Evolutionary conservation across 2,329 filamentous ascomycete species (phyloP), one percentile per base, ranked within the genome.

Genomic region (Fusarium stilboides): DNA sequence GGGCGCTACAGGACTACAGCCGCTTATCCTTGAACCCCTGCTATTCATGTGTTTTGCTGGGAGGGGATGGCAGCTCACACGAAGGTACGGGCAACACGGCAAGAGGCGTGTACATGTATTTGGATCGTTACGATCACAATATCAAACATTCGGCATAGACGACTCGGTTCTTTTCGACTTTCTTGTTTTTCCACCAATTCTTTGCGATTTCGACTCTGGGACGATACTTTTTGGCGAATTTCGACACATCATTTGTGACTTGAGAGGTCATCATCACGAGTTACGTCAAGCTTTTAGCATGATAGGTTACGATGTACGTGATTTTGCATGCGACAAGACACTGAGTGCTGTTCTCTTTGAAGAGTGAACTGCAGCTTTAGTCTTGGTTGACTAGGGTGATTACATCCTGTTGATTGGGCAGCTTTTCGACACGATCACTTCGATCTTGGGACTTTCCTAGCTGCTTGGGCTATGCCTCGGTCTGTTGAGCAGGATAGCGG

Each of bases 91-190:
- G 63, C 58, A 65, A 51, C 61, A 66, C 59, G 62, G 53, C 68
- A 53, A 70, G 52, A 10, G 68, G 68, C 67, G 59, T 80, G 75
- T 78, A 77, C 62, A 70, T 79, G 74, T 79, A 79, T 70, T 77
- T 73, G 73, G 72, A 75, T 77, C 71, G 62, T 69, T 69, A 70
- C 58, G 62, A 71, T 66, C 70, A 65, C 55, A 65, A 70, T 51
- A 69, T 47, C 61, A 60, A 68, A 62, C 59, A 70, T 70, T 31
- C 71, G 62, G 68, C 69, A 76, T 76, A 77, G 76, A 77, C 67
- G 68, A 72, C 64, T 69, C 46, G 58, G 51, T 67, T 62, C 66
- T 68, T 51, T 34, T 68, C 64, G 37, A 59, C 68, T 53, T 70
- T 66, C 60, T 72, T 44, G 28, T 68, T 51, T 69, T 68, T 34